A percentile compares a stretch with the other conserved stretches of the same genome.
These are phyloP conservation scores for Ampelocalamus luodianensis DNA, from an alignment of 176 grass and related monocot genomes.

Conservation along the genomic window DNA sequence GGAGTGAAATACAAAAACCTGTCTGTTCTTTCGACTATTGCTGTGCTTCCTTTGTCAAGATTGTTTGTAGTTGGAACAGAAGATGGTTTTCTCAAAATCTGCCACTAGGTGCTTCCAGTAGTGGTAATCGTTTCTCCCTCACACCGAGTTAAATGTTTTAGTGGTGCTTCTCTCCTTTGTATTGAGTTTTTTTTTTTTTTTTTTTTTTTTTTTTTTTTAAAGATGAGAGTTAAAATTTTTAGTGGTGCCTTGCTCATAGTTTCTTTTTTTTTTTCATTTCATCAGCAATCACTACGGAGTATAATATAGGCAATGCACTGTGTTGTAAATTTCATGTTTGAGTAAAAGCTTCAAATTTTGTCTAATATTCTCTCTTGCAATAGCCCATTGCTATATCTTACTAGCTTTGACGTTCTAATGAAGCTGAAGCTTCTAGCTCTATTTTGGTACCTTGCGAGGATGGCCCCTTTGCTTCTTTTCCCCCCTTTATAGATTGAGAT, in stretches of 20 bases:
- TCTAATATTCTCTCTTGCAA: background rate
- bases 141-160: constrained; percentile 16
- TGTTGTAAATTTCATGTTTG: constrained; percentile 31
- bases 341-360: constrained; percentile 34
- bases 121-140: constrained; percentile 32
- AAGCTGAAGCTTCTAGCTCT: constrained; percentile 4
- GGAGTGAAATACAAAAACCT: constrained; percentile 81
- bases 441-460: background rate
- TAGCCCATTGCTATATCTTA: background rate
- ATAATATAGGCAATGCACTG: background rate
- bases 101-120: constrained; percentile 62
- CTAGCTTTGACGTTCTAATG: constrained; percentile 13
- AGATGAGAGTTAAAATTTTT: too few species aligned
- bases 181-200: too few species aligned
- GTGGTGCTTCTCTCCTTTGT: background rate
- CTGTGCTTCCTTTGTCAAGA: constrained; percentile 85
- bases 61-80: constrained; percentile 94
- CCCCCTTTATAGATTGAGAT: too few species aligned
- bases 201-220: too few species aligned
- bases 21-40: constrained; percentile 77
- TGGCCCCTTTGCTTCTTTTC: background rate
- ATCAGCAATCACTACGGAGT: background rate
- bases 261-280: constrained; percentile 27
- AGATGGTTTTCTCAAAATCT: constrained; percentile 92
- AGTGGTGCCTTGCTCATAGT: background rate